phyloP scores from a whole-genome alignment of 768 basidiomycete species.

The Tylopilus sp. region DNA sequence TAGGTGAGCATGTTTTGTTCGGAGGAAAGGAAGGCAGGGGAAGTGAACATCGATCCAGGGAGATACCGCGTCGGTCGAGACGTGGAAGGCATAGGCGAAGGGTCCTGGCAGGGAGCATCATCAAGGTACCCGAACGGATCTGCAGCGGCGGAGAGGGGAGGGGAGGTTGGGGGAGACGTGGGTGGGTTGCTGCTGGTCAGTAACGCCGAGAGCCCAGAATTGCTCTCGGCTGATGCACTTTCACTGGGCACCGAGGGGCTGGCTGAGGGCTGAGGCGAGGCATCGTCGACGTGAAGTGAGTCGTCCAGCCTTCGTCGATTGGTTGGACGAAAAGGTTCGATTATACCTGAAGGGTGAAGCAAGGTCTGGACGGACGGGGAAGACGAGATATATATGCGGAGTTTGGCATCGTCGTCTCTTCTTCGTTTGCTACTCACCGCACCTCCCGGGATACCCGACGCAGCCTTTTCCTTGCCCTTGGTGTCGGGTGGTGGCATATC shows the following conservation, averaged over 20 bases:
- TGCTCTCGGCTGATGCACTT: background rate
- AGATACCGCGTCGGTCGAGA: conserved; percentile 21
- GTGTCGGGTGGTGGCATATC: conserved; percentile 49
- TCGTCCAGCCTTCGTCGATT: conserved; percentile 19
- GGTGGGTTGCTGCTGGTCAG: background rate
- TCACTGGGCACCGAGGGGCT: background rate
- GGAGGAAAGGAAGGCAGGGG: conserved; percentile 32
- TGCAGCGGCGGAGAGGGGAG: conserved; percentile 24
- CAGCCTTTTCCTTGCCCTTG: conserved; percentile 51
- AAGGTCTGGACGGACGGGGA: conserved; percentile 51
- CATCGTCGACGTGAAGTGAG: background rate
- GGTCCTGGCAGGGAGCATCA: conserved; percentile 29
- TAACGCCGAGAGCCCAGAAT: background rate
- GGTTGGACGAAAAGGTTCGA: conserved; percentile 17
- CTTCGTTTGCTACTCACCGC: conserved; percentile 46
- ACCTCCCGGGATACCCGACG: conserved; percentile 4
- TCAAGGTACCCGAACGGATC: conserved; percentile 66
- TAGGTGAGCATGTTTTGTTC: conserved; percentile 43
- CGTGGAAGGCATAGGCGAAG: conserved; percentile 20
- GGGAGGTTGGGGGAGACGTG: background rate
- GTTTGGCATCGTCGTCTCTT: conserved; percentile 50
- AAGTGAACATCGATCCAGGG: conserved; percentile 35
- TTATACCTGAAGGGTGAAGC: conserved; percentile 32
- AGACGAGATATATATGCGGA: conserved; percentile 53
- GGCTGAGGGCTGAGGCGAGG: background rate